Base-by-base conservation (phyloP, 768 basidiomycete genomes). In the Auricularia heimuer region DNA sequence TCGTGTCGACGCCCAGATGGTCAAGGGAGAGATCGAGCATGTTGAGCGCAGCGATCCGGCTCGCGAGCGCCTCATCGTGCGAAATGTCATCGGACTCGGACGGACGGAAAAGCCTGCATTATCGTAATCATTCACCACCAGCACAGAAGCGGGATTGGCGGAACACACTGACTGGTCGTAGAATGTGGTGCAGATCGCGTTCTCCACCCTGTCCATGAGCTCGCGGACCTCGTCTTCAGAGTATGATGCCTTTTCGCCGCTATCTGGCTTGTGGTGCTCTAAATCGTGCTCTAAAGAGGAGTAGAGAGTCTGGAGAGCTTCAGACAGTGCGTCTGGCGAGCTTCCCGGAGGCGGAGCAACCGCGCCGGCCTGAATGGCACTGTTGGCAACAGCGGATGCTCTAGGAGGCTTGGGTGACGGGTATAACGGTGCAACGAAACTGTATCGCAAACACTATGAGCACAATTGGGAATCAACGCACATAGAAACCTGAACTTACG, bases 31-130 rank as follows among this genome's bases (percentile, higher is more conserved):
- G 79, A 73, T 98, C 96, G 1, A 98, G 80, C 81, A 94, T 84
- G 69, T 95, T 94, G 56, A 99, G 79, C 1, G 94, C 95, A 14
- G 93, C 92, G 16, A 98, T 87, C 4, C 95, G 85, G 71, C 86
- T 90, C 0, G 94, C 86, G 3, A 99, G 78, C 0, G 92, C 89
- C 70, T 92, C 92, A 72, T 99, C 94, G 72, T 97, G 95, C 1
- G 87, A 87, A 0, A 83, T 79, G 70, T 99, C 96, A 62, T 86
- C 83, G n/a, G 83, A 79, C 21, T 83, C 83, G 2, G 85, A 80
- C 18, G 89, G 91, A 63, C 86, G 82, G 75, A 94, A 97, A 3
- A 97, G 70, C 64, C 93, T 95, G 61, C 11, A 37, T 36, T 35
- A 61, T 3, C 36, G 44, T 45, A 39, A 61, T 39, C 8, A 29